Evolutionary conservation across 768 basidiomycete species (phyloP).

Genomic region (Glaciozyma martinii): DNA sequence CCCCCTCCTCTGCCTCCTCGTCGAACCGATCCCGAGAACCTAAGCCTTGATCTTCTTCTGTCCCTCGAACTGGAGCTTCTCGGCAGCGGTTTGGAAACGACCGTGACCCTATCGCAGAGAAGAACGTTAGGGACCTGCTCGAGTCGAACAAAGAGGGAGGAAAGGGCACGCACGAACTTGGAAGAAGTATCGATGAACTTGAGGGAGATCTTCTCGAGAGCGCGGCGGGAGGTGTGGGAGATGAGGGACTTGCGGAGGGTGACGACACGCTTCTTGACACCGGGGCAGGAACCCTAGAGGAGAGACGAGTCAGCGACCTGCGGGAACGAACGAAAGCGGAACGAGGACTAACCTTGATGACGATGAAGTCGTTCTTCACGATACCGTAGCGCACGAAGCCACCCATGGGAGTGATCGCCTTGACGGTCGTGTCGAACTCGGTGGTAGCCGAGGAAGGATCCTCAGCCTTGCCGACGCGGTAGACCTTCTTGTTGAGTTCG

Average conservation of each 20-base stretch:
- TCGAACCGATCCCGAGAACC: neutral
- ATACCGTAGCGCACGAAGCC: slow-evolving; percentile 99
- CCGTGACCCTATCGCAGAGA: slow-evolving; percentile 78
- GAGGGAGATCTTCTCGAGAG: slow-evolving; percentile 95
- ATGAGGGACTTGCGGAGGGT: slow-evolving; percentile 95
- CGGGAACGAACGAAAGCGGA: neutral
- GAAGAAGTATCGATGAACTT: slow-evolving; percentile 98
- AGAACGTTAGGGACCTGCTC: slow-evolving; percentile 49
- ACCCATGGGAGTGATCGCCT: slow-evolving; percentile 44
- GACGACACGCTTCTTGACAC: slow-evolving; percentile 95
- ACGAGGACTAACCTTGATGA: slow-evolving; percentile 60
- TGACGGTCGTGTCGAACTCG: slow-evolving; percentile 87
- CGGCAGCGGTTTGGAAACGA: slow-evolving; percentile 91
- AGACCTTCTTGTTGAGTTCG: slow-evolving; percentile 98
- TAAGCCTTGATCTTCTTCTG: slow-evolving; percentile 42
- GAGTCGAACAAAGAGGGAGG: neutral
- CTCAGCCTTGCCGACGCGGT: slow-evolving; percentile 74
- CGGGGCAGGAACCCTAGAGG: slow-evolving; percentile 56
- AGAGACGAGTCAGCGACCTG: no score
- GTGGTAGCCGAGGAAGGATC: slow-evolving; percentile 83
- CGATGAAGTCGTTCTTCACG: slow-evolving; percentile 95
- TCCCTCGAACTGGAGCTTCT: slow-evolving; percentile 83
- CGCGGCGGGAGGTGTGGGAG: slow-evolving; percentile 88
- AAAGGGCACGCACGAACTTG: slow-evolving; percentile 75
- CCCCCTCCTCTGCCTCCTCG: neutral